Base-by-base conservation (phyloP, 495 filamentous ascomycete species). In the Tuber borchii region DNA sequence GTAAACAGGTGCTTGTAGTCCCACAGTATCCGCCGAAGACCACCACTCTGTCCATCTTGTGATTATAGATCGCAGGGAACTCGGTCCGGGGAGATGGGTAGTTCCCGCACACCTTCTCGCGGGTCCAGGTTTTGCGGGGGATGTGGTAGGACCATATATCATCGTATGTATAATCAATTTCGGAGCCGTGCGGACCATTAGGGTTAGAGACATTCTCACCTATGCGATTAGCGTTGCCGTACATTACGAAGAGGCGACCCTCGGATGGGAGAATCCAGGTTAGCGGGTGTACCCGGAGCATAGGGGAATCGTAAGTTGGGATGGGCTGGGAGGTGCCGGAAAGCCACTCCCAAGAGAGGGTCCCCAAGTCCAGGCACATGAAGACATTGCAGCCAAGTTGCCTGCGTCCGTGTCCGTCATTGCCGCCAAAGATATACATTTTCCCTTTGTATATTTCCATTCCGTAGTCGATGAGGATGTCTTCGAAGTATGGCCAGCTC, bases 161-260 rank as follows among this genome's bases (percentile, higher is more conserved):
- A 17, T 80, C 78, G 39, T 80, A 80, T 10, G 78, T 80, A 51
- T 80, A 79, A 46, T 80, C 78, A 31, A 73, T 69, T 39, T 80
- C 73, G 2, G 78, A 77, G 31, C 77, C 78, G 39, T 80, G 77
- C 10, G 44, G 43, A 7, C 77, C 40, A 12, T 68, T 39, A 1
- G 72, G 78, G 2, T 73, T 74, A 8, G 73, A 71, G 8, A 80
- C 26, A 17, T 51, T 69, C 73, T 80, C 77, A 7, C 77, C 73
- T 77, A 80, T 80, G 44, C 78, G 77, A 68, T 80, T 80, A 34
- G 78, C 78, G 42, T 80, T 80, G 14, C 78, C 78, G 68, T 80
- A 79, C 76, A 79, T 79, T 73, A 80, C 42, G 31, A 80, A 80
- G 16, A 80, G 71, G 0, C 71, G 75, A 20, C 76, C 69, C 31